Conservation (phyloP, 2,329 filamentous ascomycete species). For the Plectosphaerella sp. region DNA sequence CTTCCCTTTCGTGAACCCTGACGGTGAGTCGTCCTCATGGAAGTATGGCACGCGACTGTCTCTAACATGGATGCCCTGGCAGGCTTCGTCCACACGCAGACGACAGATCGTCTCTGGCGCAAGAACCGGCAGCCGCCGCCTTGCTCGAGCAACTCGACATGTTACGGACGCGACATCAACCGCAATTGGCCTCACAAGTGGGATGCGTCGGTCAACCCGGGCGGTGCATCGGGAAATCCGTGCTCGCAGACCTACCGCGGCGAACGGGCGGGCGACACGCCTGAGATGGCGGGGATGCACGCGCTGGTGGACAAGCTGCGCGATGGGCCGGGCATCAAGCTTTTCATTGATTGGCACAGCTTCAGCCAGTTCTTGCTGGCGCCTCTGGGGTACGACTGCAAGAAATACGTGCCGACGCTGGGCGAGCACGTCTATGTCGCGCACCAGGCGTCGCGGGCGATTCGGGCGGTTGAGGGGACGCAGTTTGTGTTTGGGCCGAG, state of each 20-base stretch:
- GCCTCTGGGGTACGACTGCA: slow-evolving; percentile 40
- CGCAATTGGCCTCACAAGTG: slow-evolving; percentile 49
- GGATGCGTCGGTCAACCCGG: slow-evolving; percentile 28
- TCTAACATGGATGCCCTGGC: not conserved
- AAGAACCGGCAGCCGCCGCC: slow-evolving; percentile 43
- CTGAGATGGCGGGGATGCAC: slow-evolving; percentile 41
- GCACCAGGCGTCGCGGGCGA: slow-evolving; percentile 4
- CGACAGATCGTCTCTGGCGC: slow-evolving; percentile 40
- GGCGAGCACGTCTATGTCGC: slow-evolving; percentile 29
- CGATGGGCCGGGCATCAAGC: slow-evolving; percentile 28
- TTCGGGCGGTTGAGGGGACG: slow-evolving; percentile 14
- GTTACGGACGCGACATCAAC: slow-evolving; percentile 48
- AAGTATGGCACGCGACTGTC: not conserved
- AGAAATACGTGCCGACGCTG: slow-evolving; percentile 29
- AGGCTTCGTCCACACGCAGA: slow-evolving; percentile 43
- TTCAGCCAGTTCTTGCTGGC: slow-evolving; percentile 38
- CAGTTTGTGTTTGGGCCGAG: slow-evolving; percentile 29
- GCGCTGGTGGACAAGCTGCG: slow-evolving; percentile 23
- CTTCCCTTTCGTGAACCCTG: slow-evolving; percentile 44
- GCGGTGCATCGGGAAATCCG: slow-evolving; percentile 41
- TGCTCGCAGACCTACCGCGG: slow-evolving; percentile 42
- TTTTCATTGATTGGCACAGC: slow-evolving; percentile 44
- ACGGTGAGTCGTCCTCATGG: slow-evolving; percentile 21
- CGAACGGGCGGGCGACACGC: slow-evolving; percentile 31
- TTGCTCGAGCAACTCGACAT: slow-evolving; percentile 19